A percentile compares a stretch with the other conserved stretches of the same genome.
Conservation (phyloP, 495 filamentous ascomycete species). For the Penicillium chermesinum region DNA sequence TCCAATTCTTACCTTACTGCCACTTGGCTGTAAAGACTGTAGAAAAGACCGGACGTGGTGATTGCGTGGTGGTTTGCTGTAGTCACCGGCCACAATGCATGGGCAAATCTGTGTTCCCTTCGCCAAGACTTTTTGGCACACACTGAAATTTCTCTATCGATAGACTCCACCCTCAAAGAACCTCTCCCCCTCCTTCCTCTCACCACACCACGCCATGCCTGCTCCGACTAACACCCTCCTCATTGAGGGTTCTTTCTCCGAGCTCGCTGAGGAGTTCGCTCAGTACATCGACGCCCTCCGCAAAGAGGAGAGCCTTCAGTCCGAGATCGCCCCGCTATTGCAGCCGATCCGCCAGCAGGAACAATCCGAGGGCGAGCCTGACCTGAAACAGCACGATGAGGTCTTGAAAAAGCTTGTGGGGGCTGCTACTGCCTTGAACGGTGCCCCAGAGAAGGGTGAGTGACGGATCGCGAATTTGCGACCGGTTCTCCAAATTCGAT, state of each 20-base stretch:
- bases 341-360: constrained; percentile 51
- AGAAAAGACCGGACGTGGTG: neutral
- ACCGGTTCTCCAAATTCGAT: constrained; percentile 12
- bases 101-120: constrained; percentile 12
- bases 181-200: constrained; percentile 22
- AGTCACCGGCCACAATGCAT: neutral
- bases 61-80: neutral
- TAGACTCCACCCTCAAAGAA: constrained; percentile 43
- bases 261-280: constrained; percentile 84
- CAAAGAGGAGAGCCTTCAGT: constrained; percentile 54
- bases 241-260: constrained; percentile 85
- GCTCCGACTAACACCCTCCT: constrained; percentile 61
- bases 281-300: constrained; percentile 68
- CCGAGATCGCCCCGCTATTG: constrained; percentile 69
- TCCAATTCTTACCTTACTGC: too few relatives aligned
- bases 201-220: constrained; percentile 38
- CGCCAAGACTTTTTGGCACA: constrained; percentile 45
- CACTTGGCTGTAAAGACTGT: neutral
- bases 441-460: constrained; percentile 80
- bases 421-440: constrained; percentile 64
- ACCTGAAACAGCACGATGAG: constrained; percentile 69
- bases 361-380: constrained; percentile 39
- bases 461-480: constrained; percentile 7
- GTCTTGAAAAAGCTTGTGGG: constrained; percentile 82
- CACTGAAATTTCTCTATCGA: constrained; percentile 46